These are phyloP conservation scores for Populus alba DNA, from an alignment of 345 rosid species.

Conservation along the genomic window DNA sequence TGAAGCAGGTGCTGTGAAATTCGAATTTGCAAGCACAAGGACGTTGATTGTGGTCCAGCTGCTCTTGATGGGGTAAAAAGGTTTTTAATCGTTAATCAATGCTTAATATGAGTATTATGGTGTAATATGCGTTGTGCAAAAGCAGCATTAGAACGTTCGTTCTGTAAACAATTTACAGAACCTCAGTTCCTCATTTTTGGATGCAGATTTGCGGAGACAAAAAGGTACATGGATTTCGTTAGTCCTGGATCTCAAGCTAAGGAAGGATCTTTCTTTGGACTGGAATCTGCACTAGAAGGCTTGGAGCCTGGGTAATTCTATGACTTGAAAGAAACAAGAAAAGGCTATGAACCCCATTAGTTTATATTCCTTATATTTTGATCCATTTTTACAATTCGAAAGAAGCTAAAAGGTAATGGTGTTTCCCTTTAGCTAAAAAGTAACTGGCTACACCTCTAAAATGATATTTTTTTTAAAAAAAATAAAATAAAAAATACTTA, in stretches of 20 bases:
- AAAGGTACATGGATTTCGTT: slow-evolving; percentile 79
- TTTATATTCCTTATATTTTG: no score
- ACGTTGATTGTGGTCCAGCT: slow-evolving; percentile 72
- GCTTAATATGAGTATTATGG: no score
- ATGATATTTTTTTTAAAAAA: no score
- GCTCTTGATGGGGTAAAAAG: slow-evolving; percentile 77
- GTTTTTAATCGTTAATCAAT: not conserved
- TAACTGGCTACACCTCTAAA: no score
- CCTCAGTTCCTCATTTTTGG: not conserved
- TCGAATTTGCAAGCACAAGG: slow-evolving; percentile 61
- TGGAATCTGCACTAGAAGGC: slow-evolving; percentile 79
- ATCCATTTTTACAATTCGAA: no score
- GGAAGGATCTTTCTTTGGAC: slow-evolving; percentile 80
- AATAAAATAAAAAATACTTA: no score
- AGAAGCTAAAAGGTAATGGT: no score
- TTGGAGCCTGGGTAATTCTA: slow-evolving; percentile 74
- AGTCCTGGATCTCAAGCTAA: slow-evolving; percentile 83
- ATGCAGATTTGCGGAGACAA: slow-evolving; percentile 76
- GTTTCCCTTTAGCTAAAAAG: no score
- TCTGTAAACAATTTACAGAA: not conserved
- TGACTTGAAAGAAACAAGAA: not conserved
- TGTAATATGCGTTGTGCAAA: no score
- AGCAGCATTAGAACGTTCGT: not conserved
- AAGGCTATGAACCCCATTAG: not conserved
- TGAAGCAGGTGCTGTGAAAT: slow-evolving; percentile 87